phyloP scores from a whole-genome alignment of 768 basidiomycete species.

The Lentinus brumalis region DNA sequence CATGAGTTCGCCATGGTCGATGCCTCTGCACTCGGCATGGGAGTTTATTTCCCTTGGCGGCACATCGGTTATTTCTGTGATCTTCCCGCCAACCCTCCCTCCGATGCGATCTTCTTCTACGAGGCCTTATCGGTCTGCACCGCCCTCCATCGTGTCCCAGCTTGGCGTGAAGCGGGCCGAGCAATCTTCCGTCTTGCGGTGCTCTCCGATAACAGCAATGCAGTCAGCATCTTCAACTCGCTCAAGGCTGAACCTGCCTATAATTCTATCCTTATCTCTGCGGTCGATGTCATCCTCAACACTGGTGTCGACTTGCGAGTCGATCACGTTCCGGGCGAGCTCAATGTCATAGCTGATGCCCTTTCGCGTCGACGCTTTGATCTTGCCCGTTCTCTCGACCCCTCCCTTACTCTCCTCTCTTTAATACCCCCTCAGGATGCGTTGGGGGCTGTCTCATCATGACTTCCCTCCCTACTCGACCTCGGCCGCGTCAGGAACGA shows the following conservation, averaged over 20 bases:
- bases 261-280: slow-evolving; percentile 20
- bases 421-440: slow-evolving; percentile 24
- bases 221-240: slow-evolving; percentile 28
- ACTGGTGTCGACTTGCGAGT: slow-evolving; percentile 21
- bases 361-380: slow-evolving; percentile 19
- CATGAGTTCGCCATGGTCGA: slow-evolving; percentile 23
- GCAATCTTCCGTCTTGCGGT: not conserved
- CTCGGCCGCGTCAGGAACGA: slow-evolving; percentile 35
- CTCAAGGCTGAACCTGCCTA: slow-evolving; percentile 18
- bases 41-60: slow-evolving; percentile 21
- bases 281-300: slow-evolving; percentile 15
- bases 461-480: slow-evolving; percentile 6
- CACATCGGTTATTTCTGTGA: slow-evolving; percentile 2
- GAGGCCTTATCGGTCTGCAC: slow-evolving; percentile 6
- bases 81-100: not conserved
- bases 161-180: not conserved
- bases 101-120: slow-evolving; percentile 5
- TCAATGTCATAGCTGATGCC: slow-evolving; percentile 27
- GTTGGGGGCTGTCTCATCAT: slow-evolving; percentile 28
- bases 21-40: slow-evolving; percentile 24
- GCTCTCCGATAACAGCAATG: slow-evolving; percentile 29
- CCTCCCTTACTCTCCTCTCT: not conserved
- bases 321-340: slow-evolving; percentile 25
- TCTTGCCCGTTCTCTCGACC: not conserved
- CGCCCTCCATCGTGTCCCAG: not conserved